Percentiles rank a stretch among this genome's conserved stretches.
Evolutionary conservation across 495 filamentous ascomycete genomes (phyloP).

Genomic region (Penicillium soppii): DNA sequence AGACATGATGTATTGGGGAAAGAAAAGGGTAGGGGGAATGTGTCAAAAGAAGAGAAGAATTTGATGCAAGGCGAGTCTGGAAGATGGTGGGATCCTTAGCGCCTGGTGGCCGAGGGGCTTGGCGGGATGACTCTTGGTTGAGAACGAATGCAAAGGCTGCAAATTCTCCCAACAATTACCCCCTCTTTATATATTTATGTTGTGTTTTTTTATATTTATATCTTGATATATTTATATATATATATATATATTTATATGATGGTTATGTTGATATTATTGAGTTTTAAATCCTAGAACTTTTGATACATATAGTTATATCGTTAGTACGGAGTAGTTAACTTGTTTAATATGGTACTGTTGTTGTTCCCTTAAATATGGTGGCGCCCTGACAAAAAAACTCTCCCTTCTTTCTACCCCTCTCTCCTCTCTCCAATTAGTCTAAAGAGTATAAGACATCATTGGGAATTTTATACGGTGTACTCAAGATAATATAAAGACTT

Average conservation of each 20-base stretch:
- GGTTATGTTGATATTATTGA: too few relatives aligned
- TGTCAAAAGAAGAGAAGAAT: constrained; percentile 35
- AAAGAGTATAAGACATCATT: too few relatives aligned
- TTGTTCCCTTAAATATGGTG: not conserved
- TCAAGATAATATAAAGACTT: not conserved
- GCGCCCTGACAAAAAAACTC: not conserved
- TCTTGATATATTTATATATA: not conserved
- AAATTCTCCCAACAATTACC: constrained; percentile 35
- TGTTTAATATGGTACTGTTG: not conserved
- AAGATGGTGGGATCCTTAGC: constrained; percentile 52
- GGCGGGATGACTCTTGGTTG: constrained; percentile 46
- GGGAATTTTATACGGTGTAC: too few relatives aligned
- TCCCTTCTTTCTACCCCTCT: constrained; percentile 2
- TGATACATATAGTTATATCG: too few relatives aligned
- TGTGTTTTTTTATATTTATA: not conserved
- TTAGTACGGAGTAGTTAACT: too few relatives aligned
- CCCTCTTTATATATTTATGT: not conserved
- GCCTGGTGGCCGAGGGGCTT: constrained; percentile 48
- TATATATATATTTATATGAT: not conserved
- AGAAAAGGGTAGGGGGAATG: constrained; percentile 17
- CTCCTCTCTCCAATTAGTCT: too few relatives aligned
- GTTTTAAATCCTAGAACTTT: too few relatives aligned
- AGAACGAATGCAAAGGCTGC: constrained; percentile 28
- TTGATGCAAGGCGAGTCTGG: constrained; percentile 42
- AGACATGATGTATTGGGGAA: constrained; percentile 63